Conservation (phyloP, 768 basidiomycete genomes). For the Russula dissimulans region DNA sequence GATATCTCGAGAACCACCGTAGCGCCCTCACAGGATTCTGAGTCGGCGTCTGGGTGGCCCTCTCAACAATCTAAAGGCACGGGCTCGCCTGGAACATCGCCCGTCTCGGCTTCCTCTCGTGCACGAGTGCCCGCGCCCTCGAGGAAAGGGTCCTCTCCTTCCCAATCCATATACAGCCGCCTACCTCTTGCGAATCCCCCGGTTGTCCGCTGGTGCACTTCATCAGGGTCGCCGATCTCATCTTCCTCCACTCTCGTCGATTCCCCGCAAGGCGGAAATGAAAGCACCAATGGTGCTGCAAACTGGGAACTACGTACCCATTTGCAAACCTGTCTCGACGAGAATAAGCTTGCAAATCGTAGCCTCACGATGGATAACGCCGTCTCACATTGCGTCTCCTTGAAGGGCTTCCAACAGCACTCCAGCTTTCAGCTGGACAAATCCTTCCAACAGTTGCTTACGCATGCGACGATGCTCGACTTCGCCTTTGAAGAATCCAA, state of each 20-base stretch:
- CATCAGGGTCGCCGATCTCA: not conserved
- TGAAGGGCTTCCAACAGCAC: slow-evolving; percentile 10
- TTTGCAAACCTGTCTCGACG: slow-evolving; percentile 11
- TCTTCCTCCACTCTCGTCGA: slow-evolving; percentile 7
- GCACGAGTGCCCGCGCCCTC: not conserved
- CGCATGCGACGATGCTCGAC: slow-evolving; percentile 8
- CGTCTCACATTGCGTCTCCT: slow-evolving; percentile 2
- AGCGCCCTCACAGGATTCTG: not conserved
- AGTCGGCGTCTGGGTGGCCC: not conserved
- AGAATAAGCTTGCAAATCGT: slow-evolving; percentile 13
- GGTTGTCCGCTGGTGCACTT: slow-evolving; percentile 1
- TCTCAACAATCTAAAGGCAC: not conserved
- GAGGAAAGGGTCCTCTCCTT: slow-evolving; percentile 2
- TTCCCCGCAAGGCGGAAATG: not conserved
- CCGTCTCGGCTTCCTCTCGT: not conserved
- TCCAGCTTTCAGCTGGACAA: not conserved
- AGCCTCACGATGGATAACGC: slow-evolving; percentile 2
- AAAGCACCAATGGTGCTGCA: not conserved
- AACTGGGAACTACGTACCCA: not conserved
- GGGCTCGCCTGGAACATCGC: not conserved
- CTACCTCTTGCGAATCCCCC: not conserved
- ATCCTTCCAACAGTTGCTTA: slow-evolving; percentile 3
- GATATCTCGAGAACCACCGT: not conserved
- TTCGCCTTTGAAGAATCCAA: not conserved
- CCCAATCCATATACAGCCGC: slow-evolving; percentile 8